These are phyloP conservation scores for Coffea canephora DNA, from an alignment of 257 asterid genomes.

Conservation along the genomic window DNA sequence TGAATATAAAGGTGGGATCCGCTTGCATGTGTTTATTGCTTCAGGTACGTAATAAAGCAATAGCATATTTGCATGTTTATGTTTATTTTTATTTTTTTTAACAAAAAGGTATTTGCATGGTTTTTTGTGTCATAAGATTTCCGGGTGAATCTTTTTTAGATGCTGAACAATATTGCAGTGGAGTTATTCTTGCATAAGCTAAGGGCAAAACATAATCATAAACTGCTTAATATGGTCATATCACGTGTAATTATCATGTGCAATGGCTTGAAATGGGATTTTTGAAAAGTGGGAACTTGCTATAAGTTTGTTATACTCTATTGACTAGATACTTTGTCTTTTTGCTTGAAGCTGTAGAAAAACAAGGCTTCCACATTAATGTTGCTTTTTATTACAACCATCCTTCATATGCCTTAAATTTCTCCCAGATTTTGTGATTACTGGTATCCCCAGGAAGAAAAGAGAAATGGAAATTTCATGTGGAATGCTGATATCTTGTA, in stretches of 20 bases:
- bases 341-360: neutral
- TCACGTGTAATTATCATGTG: neutral
- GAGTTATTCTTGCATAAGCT: neutral
- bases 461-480: neutral
- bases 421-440: neutral
- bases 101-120: too few species aligned
- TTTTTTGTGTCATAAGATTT: neutral
- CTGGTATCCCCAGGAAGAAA: neutral
- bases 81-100: too few species aligned
- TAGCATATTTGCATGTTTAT: neutral
- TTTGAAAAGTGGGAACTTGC: neutral
- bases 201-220: neutral
- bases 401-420: neutral
- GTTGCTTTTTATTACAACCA: neutral
- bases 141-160: neutral
- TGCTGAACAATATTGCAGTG: neutral
- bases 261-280: neutral
- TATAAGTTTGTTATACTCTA: neutral
- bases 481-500: conserved; percentile 20
- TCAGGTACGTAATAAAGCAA: neutral
- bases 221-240: neutral
- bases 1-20: too few species aligned
- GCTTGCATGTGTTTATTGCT: neutral
- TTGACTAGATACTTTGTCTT: neutral
- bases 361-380: neutral